phyloP scores from a whole-genome alignment of 2,329 filamentous ascomycete species.

The Neofusicoccum kwambonambiense region DNA sequence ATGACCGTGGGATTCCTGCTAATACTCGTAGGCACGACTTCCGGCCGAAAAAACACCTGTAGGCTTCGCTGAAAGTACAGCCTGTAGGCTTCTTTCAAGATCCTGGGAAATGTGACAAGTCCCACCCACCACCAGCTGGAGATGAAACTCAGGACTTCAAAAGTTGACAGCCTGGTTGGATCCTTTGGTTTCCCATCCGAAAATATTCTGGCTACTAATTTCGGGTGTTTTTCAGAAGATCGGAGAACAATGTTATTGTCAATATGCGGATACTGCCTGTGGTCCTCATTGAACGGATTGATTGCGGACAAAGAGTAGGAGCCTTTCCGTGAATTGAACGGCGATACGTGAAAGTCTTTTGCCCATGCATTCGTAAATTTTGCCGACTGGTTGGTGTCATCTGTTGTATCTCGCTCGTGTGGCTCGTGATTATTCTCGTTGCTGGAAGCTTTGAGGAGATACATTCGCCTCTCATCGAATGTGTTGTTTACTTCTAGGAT shows the following conservation, averaged over 20 bases:
- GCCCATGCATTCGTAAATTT: constrained; percentile 55
- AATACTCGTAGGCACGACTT: constrained; percentile 58
- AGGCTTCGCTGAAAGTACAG: constrained; percentile 59
- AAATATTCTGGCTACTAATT: constrained; percentile 61
- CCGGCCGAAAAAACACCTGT: constrained; percentile 65
- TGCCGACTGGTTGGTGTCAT: background rate
- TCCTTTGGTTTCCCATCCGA: constrained; percentile 54
- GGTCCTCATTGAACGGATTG: constrained; percentile 41
- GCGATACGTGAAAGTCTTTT: constrained; percentile 76
- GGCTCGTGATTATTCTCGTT: background rate
- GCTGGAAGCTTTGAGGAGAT: constrained; percentile 51
- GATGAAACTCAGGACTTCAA: constrained; percentile 51
- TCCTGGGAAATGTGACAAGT: constrained; percentile 64
- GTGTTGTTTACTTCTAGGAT: constrained; percentile 76
- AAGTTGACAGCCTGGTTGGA: constrained; percentile 45
- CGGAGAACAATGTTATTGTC: constrained; percentile 61
- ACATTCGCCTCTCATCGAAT: constrained; percentile 69
- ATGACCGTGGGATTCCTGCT: constrained; percentile 51
- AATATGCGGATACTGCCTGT: constrained; percentile 41
- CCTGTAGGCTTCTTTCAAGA: constrained; percentile 58
- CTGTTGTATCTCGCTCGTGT: background rate
- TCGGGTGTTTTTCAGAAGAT: constrained; percentile 60
- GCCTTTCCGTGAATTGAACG: constrained; percentile 62
- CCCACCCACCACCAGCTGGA: constrained; percentile 66
- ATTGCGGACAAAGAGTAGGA: constrained; percentile 48